These are phyloP conservation scores for Amphirosellinia nigrospora DNA, from an alignment of 495 filamentous ascomycete species.

Conservation along the genomic window DNA sequence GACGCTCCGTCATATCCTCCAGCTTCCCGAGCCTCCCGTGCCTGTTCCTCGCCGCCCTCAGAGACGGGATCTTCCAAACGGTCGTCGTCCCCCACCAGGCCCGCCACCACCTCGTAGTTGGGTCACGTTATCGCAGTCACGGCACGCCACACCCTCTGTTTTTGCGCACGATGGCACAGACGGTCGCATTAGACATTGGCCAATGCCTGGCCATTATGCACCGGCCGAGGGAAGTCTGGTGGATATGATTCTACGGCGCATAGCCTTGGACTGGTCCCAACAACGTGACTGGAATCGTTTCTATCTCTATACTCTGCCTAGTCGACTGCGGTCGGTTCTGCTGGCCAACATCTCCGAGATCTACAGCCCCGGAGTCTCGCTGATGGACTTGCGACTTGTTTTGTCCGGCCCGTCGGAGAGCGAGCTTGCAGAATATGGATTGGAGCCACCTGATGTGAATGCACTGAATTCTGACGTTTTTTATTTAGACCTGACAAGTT, in stretches of 20 bases:
- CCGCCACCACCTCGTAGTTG: slow-evolving; percentile 77
- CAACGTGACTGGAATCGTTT: slow-evolving; percentile 70
- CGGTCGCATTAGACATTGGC: slow-evolving; percentile 30
- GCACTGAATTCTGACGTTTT: slow-evolving; percentile 59
- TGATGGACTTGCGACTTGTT: slow-evolving; percentile 49
- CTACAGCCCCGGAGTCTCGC: slow-evolving; percentile 50
- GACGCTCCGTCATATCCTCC: slow-evolving; percentile 63
- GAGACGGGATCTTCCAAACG: slow-evolving; percentile 45
- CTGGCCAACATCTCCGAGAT: slow-evolving; percentile 67
- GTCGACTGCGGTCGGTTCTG: slow-evolving; percentile 63
- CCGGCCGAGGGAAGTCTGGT: slow-evolving; percentile 59
- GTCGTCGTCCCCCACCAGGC: slow-evolving; percentile 62
- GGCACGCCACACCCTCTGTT: slow-evolving; percentile 28
- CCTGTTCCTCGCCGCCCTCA: slow-evolving; percentile 65
- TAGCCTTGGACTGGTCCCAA: slow-evolving; percentile 73
- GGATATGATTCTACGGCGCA: slow-evolving; percentile 61
- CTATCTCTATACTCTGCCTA: slow-evolving; percentile 68
- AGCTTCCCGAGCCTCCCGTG: slow-evolving; percentile 72
- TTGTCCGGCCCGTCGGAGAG: slow-evolving; percentile 42
- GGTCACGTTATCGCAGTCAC: slow-evolving; percentile 50
- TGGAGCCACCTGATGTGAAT: slow-evolving; percentile 33
- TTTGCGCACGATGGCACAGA: slow-evolving; percentile 2
- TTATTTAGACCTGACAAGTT: slow-evolving; percentile 68
- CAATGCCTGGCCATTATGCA: slow-evolving; percentile 42
- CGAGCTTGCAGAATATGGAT: slow-evolving; percentile 32